Evolutionary conservation across 2,329 filamentous ascomycete species (phyloP).

Genomic region (Sporothrix phasma): DNA sequence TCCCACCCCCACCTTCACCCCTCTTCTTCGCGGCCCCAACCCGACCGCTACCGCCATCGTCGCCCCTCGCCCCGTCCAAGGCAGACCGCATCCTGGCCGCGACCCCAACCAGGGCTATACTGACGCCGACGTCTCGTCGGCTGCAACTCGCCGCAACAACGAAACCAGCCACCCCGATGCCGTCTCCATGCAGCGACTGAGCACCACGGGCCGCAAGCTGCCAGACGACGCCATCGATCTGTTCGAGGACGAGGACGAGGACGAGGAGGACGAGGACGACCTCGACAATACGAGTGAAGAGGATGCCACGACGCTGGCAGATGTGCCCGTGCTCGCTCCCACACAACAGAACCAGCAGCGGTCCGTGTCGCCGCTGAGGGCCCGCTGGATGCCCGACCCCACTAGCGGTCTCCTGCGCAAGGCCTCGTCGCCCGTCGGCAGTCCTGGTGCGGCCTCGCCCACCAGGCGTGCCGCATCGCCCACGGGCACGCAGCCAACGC

Average conservation of each 20-base stretch:
- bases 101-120: constrained; percentile 43
- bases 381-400: constrained; percentile 18
- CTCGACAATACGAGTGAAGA: constrained; percentile 26
- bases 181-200: constrained; percentile 38
- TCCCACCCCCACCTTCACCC: background rate
- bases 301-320: background rate
- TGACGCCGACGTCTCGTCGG: constrained; percentile 30
- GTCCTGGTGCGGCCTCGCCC: background rate
- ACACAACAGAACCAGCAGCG: background rate
- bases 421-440: background rate
- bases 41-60: constrained; percentile 14
- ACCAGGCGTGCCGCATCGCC: background rate
- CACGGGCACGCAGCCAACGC: background rate
- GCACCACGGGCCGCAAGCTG: constrained; percentile 34
- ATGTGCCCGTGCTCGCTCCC: constrained; percentile 7
- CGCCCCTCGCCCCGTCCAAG: constrained; percentile 29
- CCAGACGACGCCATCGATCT: constrained; percentile 27
- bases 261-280: constrained; percentile 30
- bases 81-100: constrained; percentile 48
- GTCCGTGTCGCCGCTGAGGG: constrained; percentile 13
- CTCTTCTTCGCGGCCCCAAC: background rate
- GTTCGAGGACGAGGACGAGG: constrained; percentile 31
- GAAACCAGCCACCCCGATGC: constrained; percentile 24
- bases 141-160: background rate
- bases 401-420: constrained; percentile 16